Percentiles rank a stretch among this genome's conserved stretches.
phyloP scores from a whole-genome alignment of 495 filamentous ascomycete genomes.

The Neurospora discreta region DNA sequence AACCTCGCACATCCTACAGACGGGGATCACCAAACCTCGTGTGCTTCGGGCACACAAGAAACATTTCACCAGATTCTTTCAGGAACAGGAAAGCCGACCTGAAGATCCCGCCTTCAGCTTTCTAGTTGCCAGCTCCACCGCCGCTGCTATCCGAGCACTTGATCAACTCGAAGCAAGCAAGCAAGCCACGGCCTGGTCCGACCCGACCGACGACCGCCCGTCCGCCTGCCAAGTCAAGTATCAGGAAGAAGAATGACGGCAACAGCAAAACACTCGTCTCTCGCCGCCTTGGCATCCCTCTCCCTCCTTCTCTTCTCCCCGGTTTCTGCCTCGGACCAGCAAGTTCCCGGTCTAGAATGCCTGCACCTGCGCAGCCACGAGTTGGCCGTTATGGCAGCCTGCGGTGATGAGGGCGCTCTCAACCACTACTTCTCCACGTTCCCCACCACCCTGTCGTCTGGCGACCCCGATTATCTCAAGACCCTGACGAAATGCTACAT shows the following conservation, averaged over 20 bases:
- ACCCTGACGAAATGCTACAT: constrained; percentile 27
- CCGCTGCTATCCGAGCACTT: neutral
- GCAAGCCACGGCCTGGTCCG: neutral
- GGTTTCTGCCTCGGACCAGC: constrained; percentile 1
- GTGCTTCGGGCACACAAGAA: neutral
- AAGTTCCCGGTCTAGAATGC: constrained; percentile 15
- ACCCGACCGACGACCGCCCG: neutral
- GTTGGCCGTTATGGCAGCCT: constrained; percentile 22
- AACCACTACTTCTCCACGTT: constrained; percentile 26
- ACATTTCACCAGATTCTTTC: neutral
- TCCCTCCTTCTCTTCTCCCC: constrained; percentile 3
- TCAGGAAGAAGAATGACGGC: neutral
- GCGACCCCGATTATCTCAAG: constrained; percentile 11
- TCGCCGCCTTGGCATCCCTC: constrained; percentile 6
- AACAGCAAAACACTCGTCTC: neutral
- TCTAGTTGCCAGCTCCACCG: neutral
- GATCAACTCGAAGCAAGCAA: neutral
- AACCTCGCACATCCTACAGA: neutral
- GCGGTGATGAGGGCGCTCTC: constrained; percentile 26
- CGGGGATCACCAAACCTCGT: neutral
- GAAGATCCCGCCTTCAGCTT: neutral
- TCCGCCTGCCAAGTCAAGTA: neutral
- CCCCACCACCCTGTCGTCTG: constrained; percentile 1
- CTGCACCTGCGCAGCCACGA: constrained; percentile 19
- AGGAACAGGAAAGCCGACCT: neutral